Percentiles rank a stretch among this genome's conserved stretches.
These are phyloP conservation scores for Heliamphora pulchella DNA, from an alignment of 179 eudicot species.

Conservation along the genomic window DNA sequence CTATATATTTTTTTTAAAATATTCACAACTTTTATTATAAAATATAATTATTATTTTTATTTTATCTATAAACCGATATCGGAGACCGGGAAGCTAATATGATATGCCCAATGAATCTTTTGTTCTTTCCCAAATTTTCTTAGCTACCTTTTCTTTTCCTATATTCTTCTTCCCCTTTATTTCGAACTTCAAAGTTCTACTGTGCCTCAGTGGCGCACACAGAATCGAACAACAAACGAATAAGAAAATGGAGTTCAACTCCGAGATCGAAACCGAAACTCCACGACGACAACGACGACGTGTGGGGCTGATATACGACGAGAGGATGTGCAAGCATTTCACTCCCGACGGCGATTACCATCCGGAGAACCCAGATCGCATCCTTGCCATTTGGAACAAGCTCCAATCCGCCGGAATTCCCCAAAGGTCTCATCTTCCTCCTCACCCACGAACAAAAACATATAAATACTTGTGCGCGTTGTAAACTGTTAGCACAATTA, in stretches of 20 bases:
- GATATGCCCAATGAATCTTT: no score
- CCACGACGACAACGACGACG: slow-evolving; percentile 24
- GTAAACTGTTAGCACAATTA: no score
- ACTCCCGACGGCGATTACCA: slow-evolving; percentile 51
- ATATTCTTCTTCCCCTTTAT: background rate
- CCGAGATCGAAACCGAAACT: background rate
- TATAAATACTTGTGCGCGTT: background rate
- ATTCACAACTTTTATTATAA: no score
- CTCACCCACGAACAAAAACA: background rate
- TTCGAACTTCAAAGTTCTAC: background rate
- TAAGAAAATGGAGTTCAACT: slow-evolving; percentile 1
- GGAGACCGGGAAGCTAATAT: no score
- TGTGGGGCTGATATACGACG: slow-evolving; percentile 80
- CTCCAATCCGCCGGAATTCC: slow-evolving; percentile 38
- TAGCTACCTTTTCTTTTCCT: background rate
- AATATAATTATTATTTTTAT: no score
- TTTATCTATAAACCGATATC: no score
- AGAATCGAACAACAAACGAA: background rate
- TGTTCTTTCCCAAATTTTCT: background rate
- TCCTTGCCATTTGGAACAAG: slow-evolving; percentile 63
- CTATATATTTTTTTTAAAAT: no score
- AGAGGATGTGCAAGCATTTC: slow-evolving; percentile 67
- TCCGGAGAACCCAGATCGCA: slow-evolving; percentile 84
- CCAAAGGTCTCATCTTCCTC: slow-evolving; percentile 26
- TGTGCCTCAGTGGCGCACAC: background rate